Evolutionary conservation across 305 asterid genomes (phyloP).

Genomic region (Fraxinus sp.): DNA sequence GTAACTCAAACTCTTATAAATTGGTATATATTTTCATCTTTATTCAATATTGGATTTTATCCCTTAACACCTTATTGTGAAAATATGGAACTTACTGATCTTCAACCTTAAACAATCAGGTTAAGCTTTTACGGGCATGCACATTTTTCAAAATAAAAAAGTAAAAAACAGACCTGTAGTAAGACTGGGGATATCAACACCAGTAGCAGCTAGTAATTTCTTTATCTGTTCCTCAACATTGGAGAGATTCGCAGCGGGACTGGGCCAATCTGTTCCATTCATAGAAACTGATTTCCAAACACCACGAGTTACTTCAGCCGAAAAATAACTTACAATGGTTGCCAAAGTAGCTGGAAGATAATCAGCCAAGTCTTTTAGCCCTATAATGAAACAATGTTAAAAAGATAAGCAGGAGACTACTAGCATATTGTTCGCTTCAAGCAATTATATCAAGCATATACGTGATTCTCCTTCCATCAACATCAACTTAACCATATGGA

Average conservation of each 20-base stretch:
- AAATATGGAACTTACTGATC: background rate
- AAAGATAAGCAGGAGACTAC: conserved; percentile 9
- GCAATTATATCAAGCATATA: background rate
- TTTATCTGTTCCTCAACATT: conserved; percentile 91
- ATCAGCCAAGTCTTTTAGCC: conserved; percentile 95
- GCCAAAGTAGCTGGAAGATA: conserved; percentile 96
- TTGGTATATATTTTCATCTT: no score
- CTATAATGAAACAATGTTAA: conserved; percentile 36
- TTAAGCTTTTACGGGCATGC: background rate
- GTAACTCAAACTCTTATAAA: no score
- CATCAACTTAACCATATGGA: background rate
- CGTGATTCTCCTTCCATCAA: background rate
- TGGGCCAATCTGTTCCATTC: conserved; percentile 99
- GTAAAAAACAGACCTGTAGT: conserved; percentile 56
- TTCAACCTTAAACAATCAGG: background rate
- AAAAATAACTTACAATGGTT: conserved; percentile 88
- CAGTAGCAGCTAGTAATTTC: conserved; percentile 90
- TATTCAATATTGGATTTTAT: no score
- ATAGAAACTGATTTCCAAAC: conserved; percentile 92
- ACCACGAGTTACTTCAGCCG: conserved; percentile 99
- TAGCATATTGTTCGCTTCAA: background rate
- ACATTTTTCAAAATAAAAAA: background rate
- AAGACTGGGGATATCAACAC: conserved; percentile 92
- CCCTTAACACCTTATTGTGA: background rate
- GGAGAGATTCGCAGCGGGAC: conserved; percentile 91